A percentile compares a stretch with the other conserved stretches of the same genome.
Conservation (phyloP, 2,329 filamentous ascomycete genomes). For the Talaromyces sp. region DNA sequence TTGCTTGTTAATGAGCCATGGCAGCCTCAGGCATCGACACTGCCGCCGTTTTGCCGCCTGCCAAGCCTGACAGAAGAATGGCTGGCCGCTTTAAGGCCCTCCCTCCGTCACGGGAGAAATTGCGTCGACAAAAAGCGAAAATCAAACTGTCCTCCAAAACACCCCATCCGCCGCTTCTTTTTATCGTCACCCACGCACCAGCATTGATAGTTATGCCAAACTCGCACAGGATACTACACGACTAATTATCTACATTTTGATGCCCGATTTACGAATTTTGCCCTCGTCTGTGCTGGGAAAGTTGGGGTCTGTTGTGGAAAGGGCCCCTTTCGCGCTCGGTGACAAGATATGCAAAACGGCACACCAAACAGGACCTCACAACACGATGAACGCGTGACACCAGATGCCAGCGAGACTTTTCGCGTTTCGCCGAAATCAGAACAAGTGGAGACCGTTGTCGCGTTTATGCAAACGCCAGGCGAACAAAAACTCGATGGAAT, state of each 20-base stretch:
- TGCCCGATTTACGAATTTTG: constrained; percentile 36
- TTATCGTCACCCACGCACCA: constrained; percentile 39
- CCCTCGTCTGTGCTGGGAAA: constrained; percentile 45
- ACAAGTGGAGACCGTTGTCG: constrained; percentile 25
- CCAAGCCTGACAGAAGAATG: neutral
- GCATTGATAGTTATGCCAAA: constrained; percentile 48
- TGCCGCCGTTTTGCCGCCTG: neutral
- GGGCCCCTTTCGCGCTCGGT: constrained; percentile 43
- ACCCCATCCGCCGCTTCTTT: constrained; percentile 33
- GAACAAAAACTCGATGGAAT: constrained; percentile 33
- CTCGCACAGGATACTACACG: constrained; percentile 36
- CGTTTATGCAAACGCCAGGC: constrained; percentile 28
- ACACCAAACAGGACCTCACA: constrained; percentile 42
- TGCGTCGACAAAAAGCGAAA: constrained; percentile 29
- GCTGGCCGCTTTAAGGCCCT: neutral
- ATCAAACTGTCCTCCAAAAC: constrained; percentile 42
- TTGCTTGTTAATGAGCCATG: neutral
- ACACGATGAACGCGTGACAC: constrained; percentile 41
- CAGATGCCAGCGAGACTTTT: constrained; percentile 28
- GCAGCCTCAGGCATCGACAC: neutral
- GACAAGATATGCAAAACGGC: constrained; percentile 50
- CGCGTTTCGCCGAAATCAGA: constrained; percentile 27
- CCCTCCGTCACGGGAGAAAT: constrained; percentile 34
- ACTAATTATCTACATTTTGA: constrained; percentile 41
- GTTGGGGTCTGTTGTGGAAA: constrained; percentile 44